Evolutionary conservation across 352 stramenopile species (phyloP), one percentile per base, ranked within the genome.

Genomic region (Hyaloperonospora brassicae): DNA sequence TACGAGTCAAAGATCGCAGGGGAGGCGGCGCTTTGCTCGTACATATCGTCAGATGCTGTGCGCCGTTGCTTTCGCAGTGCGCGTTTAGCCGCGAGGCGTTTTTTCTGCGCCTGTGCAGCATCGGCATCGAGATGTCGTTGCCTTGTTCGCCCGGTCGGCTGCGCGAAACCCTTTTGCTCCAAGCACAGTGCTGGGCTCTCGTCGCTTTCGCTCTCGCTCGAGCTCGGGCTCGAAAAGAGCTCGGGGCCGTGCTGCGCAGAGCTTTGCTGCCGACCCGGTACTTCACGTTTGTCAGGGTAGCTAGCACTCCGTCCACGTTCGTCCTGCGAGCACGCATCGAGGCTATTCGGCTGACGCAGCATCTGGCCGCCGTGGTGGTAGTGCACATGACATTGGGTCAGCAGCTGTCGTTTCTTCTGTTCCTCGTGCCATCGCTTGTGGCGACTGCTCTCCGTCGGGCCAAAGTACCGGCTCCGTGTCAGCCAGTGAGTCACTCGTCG

Each of bases 371-470:
- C 23, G 25, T 72, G 59, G 17, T 61, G 47, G 34, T 70, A 52
- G 27, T 71, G 61, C 47, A 55, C 25, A 46, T 71, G 54, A 23
- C 45, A 17, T 22, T 68, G 61, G 21, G 61, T 56, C n/a, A 64
- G 60, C 44, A 72, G 61, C 53, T 81, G 63, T n/a, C 69, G 65
- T 39, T 73, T 73, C 58, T 84, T 81, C 57, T 87, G 73, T 27
- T 86, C 70, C 34, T 78, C 67, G 35, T 88, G 77, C 80, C 80
- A 90, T 8, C 78, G 73, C 64, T 84, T 87, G 57, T 84, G 76
- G 0, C 77, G 74, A 62, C 73, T 85, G 65, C 80, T 89, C 61
- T 87, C 76, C 0, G 80, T 90, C 5, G 80, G 80, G 0, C 80
- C 80, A 55, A 87, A 84, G 62, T 90, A 90, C 30, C 76, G 74